phyloP scores from a whole-genome alignment of 306 rosid genomes.

The Hippophae rhamnoides region DNA sequence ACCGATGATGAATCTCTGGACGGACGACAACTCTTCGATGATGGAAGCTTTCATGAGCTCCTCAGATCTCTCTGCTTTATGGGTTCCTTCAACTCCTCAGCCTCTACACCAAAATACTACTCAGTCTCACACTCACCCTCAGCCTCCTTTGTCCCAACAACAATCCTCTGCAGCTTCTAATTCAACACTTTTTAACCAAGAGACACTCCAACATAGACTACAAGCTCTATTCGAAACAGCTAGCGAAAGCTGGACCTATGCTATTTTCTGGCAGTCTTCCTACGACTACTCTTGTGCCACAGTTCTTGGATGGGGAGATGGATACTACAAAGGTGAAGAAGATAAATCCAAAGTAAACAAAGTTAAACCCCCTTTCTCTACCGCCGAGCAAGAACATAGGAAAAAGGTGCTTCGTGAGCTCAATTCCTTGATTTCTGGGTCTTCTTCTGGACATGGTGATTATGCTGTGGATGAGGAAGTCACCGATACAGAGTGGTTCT shows the following conservation, averaged over 20 bases:
- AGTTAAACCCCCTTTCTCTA: slow-evolving; percentile 24
- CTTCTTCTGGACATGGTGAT: slow-evolving; percentile 25
- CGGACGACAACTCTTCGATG: slow-evolving; percentile 74
- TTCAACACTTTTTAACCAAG: slow-evolving; percentile 48
- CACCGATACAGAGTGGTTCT: slow-evolving; percentile 97
- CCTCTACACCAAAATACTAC: neutral
- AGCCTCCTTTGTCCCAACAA: no score
- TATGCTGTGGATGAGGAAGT: slow-evolving; percentile 76
- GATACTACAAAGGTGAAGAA: slow-evolving; percentile 83
- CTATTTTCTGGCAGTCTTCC: slow-evolving; percentile 92
- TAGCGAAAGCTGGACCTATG: slow-evolving; percentile 73
- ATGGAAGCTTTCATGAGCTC: slow-evolving; percentile 82
- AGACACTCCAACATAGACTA: slow-evolving; percentile 79
- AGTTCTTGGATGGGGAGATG: slow-evolving; percentile 88
- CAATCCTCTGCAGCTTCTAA: no score
- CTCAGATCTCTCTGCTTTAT: slow-evolving; percentile 68
- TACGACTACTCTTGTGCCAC: slow-evolving; percentile 44
- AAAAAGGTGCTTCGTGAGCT: slow-evolving; percentile 76
- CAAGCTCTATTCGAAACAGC: slow-evolving; percentile 69
- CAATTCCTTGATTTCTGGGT: slow-evolving; percentile 71
- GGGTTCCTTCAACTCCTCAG: slow-evolving; percentile 26
- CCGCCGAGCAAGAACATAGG: slow-evolving; percentile 67
- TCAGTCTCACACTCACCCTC: neutral
- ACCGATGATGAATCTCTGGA: slow-evolving; percentile 67
- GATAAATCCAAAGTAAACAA: slow-evolving; percentile 37